Percentiles rank a stretch among this genome's conserved stretches.
These are phyloP conservation scores for Vinca minor DNA, from an alignment of 257 asterid species.

Conservation along the genomic window DNA sequence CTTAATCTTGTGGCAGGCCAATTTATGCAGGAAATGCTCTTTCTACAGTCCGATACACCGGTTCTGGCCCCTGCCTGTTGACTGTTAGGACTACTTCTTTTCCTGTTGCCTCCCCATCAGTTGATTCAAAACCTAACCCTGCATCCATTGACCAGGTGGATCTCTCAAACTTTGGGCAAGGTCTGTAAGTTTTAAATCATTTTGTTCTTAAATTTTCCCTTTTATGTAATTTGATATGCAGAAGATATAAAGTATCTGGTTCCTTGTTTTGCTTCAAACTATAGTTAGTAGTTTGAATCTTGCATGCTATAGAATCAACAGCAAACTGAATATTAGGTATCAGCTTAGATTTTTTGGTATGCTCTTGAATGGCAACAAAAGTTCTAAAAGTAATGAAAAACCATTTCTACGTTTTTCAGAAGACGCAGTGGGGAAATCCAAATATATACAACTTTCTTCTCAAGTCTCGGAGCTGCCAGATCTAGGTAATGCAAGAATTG, in stretches of 20 bases:
- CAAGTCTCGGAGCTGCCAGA: conserved; percentile 88
- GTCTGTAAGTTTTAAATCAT: conserved; percentile 31
- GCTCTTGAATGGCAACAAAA: neutral
- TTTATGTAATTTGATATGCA: neutral
- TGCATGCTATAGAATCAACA: neutral
- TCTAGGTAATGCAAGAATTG: conserved; percentile 81
- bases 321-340: neutral
- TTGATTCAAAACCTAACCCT: conserved; percentile 39
- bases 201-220: neutral
- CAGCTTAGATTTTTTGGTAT: neutral
- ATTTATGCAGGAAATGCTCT: conserved; percentile 98
- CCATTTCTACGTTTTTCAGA: conserved; percentile 29
- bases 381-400: neutral
- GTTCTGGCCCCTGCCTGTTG: conserved; percentile 84
- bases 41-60: conserved; percentile 71
- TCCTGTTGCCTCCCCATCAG: conserved; percentile 30
- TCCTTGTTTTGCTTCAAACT: neutral
- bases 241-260: neutral
- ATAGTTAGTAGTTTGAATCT: neutral
- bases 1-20: conserved; percentile 56
- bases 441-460: conserved; percentile 55
- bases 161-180: conserved; percentile 63
- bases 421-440: conserved; percentile 62
- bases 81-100: conserved; percentile 86
- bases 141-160: conserved; percentile 67